Evolutionary conservation across 148 eudicot genomes (phyloP), one percentile per base, ranked within the genome.

Genomic region (Rhododendron ovatum): DNA sequence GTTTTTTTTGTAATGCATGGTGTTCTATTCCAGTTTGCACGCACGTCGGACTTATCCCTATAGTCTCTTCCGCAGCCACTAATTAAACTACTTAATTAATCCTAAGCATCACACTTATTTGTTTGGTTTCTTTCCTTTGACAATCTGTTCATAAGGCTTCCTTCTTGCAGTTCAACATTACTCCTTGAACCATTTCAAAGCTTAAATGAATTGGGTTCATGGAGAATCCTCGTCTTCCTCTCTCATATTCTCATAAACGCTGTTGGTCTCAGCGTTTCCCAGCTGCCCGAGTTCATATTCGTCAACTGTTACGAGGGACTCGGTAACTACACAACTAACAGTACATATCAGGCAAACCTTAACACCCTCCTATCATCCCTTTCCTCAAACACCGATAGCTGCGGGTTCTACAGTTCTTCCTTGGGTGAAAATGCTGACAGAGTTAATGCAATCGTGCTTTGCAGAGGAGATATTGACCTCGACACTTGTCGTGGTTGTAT

Each of bases 401-500:
- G 82, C 43, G 94, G 96, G 6, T 94, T 92, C 67, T 71, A 77
- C 90, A 53, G 65, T 37, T 50, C 90, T 30, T 85, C 69, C 69
- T 24, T 24, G 12, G 30, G 69, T 3, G 69, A 63, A 63, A 24
- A 24, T 63, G 12, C 30, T n/a, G 69, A 63, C 69, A 7, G 69
- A 6, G 69, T 63, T 8, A 63, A 8, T 1, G 69, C 28, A n/a
- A 63, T 63, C 7, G 13, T 8, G 69, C 69, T 63, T 63, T 63
- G 30, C 30, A 63, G 69, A 63, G 69, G 69, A 63, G 28, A 63
- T 8, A 0, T 8, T 63, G 69, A 63, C 69, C 30, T 8, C 28
- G 12, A 63, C 28, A 63, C 69, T n/a, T 63, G 71, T 9, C 13
- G 0, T 24, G 13, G 28, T 22, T 63, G 71, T 22, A 9, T 63